Conservation (phyloP, 106 monocot genomes). For the Allium cepa region DNA sequence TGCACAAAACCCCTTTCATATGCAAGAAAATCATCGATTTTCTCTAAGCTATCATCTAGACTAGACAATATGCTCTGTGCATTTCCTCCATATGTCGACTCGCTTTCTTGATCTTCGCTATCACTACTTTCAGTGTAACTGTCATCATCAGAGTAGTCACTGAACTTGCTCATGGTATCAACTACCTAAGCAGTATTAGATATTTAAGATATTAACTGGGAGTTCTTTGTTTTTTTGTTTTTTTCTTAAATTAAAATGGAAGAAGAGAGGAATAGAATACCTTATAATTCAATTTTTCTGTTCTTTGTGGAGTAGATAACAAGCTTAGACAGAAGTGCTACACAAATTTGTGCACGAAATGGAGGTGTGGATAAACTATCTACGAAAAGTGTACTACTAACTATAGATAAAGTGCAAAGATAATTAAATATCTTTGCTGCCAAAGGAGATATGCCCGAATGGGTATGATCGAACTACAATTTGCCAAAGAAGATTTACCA, state of each 20-base stretch:
- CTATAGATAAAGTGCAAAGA: slow-evolving; percentile 22
- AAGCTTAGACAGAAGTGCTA: neutral
- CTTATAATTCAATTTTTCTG: neutral
- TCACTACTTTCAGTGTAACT: slow-evolving; percentile 56
- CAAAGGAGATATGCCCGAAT: slow-evolving; percentile 24
- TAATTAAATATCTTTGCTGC: slow-evolving; percentile 22
- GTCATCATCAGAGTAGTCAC: slow-evolving; percentile 63
- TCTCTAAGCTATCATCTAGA: slow-evolving; percentile 67
- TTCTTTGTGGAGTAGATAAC: neutral
- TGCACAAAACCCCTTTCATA: slow-evolving; percentile 70
- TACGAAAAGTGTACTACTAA: neutral
- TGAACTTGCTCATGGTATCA: slow-evolving; percentile 39
- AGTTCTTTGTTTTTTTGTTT: too few relatives aligned
- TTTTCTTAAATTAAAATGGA: neutral
- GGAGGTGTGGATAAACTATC: neutral
- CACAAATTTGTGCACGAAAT: neutral
- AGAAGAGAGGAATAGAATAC: neutral
- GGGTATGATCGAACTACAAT: too few relatives aligned
- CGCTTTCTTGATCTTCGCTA: slow-evolving; percentile 64
- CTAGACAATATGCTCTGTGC: slow-evolving; percentile 73
- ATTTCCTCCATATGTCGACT: slow-evolving; percentile 51
- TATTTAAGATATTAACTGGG: too few relatives aligned
- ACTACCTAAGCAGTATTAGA: neutral
- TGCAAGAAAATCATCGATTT: slow-evolving; percentile 75
- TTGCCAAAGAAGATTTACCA: slow-evolving; percentile 14